Evolutionary conservation across 1,284 basidiomycete genomes (phyloP).

Genomic region (Trichosporon asahii): DNA sequence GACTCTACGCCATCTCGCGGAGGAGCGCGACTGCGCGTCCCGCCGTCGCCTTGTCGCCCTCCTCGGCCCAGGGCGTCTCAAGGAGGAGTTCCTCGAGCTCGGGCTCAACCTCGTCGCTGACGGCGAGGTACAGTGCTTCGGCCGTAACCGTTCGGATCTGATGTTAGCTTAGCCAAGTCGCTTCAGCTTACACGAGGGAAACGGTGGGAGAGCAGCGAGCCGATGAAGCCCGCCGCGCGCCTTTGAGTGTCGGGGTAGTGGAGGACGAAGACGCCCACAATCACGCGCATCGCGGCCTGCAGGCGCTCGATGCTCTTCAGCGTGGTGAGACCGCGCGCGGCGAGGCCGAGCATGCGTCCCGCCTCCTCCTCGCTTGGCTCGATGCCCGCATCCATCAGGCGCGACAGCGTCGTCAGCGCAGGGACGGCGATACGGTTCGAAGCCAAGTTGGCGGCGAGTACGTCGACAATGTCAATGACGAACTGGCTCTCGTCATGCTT

Average conservation of each 20-base stretch:
- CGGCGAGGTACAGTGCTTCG: constrained; percentile 70
- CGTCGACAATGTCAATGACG: constrained; percentile 60
- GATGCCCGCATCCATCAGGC: constrained; percentile 62
- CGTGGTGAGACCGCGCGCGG: constrained; percentile 26
- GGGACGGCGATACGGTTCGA: constrained; percentile 73
- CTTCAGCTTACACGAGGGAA: constrained; percentile 65
- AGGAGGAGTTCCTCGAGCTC: constrained; percentile 72
- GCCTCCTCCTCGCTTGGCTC: background rate
- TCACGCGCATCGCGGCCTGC: constrained; percentile 69
- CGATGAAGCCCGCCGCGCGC: constrained; percentile 57
- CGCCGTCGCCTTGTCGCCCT: constrained; percentile 18
- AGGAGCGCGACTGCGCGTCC: constrained; percentile 17
- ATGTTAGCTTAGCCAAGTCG: constrained; percentile 7
- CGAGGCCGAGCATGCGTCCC: constrained; percentile 17
- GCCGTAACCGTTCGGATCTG: constrained; percentile 74
- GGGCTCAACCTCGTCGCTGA: constrained; percentile 65
- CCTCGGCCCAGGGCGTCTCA: constrained; percentile 68
- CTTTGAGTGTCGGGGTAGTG: constrained; percentile 46
- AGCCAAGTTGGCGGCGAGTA: constrained; percentile 55
- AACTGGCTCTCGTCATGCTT: constrained; percentile 53
- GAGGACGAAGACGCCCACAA: constrained; percentile 49
- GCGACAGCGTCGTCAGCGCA: constrained; percentile 67
- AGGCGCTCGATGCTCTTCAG: constrained; percentile 77
- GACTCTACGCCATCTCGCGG: background rate
- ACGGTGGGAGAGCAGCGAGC: constrained; percentile 66